Evolutionary conservation across 148 eudicot genomes (phyloP), one percentile per base, ranked within the genome.

Genomic region (Simmondsia chinensis): DNA sequence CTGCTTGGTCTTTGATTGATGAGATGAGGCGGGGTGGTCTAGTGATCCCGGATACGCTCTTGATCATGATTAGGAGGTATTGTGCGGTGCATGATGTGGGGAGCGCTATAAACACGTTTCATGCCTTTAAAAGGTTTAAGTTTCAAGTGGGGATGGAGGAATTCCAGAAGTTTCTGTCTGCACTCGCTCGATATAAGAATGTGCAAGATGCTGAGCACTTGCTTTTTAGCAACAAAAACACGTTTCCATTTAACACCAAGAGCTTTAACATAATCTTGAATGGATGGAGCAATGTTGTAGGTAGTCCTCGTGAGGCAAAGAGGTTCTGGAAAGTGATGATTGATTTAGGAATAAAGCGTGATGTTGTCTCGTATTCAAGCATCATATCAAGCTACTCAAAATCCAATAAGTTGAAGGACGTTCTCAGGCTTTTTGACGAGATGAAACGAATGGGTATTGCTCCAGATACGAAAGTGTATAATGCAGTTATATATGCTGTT

Each of bases 141-240:
- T 64, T 88, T 42, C 59, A 47, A n/a, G 18, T 69, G 2, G 73
- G 84, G 3, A n/a, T 77, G 63, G 82, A 64, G 35, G 91, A 84
- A 33, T 88, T 88, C 42, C 97, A 88, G 21, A 61, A 65, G 36
- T 75, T 88, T 66, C 75, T 88, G 4, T 71, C 87, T 10, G 91
- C 97, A 0, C 82, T 88, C 10, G 73, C 87, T 27, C 68, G 91
- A 13, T 88, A 88, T 70, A 88, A 88, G 57, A 88, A 88, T 37
- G 91, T 88, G 25, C 77, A 71, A 57, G 97, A 88, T 57, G 97
- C 97, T 14, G 97, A 88, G 68, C 75, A 75, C 61, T 54, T 88
- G 40, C 64, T 88, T 8, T 80, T 77, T 35, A 75, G 94, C 59
- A 88, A 83, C 48, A 66, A 65, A 54, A 67, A 60, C 39, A 72